Evolutionary conservation across 2,329 filamentous ascomycete genomes (phyloP), one percentile per base, ranked within the genome.

Genomic region (Trichoderma cornu-damae): DNA sequence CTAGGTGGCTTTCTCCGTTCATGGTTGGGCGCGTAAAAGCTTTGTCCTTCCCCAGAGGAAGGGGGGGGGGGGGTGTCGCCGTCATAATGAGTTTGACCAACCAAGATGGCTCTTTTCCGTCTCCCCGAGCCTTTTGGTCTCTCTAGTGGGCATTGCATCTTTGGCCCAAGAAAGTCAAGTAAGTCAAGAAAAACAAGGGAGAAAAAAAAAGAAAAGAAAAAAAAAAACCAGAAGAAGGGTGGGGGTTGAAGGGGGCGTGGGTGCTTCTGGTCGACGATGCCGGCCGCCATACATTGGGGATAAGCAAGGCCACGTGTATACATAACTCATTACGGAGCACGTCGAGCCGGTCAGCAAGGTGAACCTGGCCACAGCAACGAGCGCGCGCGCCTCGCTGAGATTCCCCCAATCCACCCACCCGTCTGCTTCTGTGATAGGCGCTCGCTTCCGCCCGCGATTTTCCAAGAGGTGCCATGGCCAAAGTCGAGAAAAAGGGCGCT

Each of bases 401-500:
- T 54, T 38, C 32, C 22, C 40, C 16, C 42, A 44, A n/a, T n/a
- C n/a, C n/a, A n/a, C n/a, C n/a, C 30, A 44, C 47, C 42, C 38
- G 47, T 28, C 51, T 54, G 42, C 22, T 54, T 47, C 30, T 22
- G 32, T 54, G 40, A 46, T 47, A 54, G 51, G 42, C 42, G 51
- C 51, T 47, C 51, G 51, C 51, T 54, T 47, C 51, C 51, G 51
- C 51, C 51, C 51, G 51, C 51, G 40, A 46, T 54, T 46, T 16
- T 37, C 20, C 9, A 4, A n/a, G 42, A 37, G 42, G 16, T n/a
- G 32, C 32, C 16, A 46, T 46, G 30, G 32, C 30, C 18, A 18
- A 20, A 28, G 16, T 14, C 22, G 22, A n/a, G 16, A 14, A 47
- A 6, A 42, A 38, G 16, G 42, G 32, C 51, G 51, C 51, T 54